Evolutionary conservation across 768 basidiomycete genomes (phyloP).

Genomic region (Amanita exitialis): DNA sequence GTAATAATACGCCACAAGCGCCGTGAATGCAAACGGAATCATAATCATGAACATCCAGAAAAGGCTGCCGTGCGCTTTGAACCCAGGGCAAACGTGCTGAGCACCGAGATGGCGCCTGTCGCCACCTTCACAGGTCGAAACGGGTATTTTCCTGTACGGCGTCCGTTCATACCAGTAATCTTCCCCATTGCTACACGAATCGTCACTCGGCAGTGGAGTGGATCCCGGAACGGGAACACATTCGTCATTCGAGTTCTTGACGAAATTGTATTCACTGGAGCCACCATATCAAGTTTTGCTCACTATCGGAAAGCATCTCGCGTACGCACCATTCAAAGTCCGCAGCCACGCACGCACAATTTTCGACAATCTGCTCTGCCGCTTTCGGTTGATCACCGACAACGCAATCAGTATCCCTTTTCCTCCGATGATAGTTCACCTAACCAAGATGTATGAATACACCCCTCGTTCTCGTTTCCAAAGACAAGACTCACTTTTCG

Average conservation of each 20-base stretch:
- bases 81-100: conserved; percentile 72
- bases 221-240: conserved; percentile 76
- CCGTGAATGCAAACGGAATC: conserved; percentile 71
- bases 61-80: conserved; percentile 57
- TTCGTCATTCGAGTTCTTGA: conserved; percentile 52
- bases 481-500: conserved; percentile 47
- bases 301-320: neutral
- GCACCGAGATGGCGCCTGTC: conserved; percentile 66
- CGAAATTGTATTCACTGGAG: conserved; percentile 88
- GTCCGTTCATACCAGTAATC: conserved; percentile 94
- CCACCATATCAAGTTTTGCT: neutral
- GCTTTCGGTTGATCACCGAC: conserved; percentile 63
- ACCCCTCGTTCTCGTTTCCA: neutral
- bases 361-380: conserved; percentile 41
- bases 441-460: conserved; percentile 16
- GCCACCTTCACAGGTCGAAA: conserved; percentile 82
- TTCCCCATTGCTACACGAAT: conserved; percentile 48
- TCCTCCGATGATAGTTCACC: conserved; percentile 89
- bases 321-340: conserved; percentile 90
- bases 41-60: conserved; percentile 81
- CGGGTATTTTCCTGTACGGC: conserved; percentile 81
- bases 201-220: conserved; percentile 48
- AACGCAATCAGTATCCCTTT: conserved; percentile 70
- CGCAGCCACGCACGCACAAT: conserved; percentile 59
- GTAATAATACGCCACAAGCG: conserved; percentile 73